Conservation (phyloP, 352 stramenopile genomes). For the Phytophthora pistaciae region DNA sequence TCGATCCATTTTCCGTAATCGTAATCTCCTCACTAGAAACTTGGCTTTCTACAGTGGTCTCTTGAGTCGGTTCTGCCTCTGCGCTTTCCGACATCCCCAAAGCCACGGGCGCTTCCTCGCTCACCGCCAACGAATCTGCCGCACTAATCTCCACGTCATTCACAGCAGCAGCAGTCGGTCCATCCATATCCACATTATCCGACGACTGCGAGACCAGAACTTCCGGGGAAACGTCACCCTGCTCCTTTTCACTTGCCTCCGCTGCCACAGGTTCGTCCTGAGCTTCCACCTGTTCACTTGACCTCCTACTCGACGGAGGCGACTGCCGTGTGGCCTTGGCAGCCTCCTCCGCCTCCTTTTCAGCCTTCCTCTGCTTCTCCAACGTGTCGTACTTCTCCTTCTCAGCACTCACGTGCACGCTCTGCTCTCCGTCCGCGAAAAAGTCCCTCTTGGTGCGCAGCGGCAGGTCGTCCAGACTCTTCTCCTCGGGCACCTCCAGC, state of each 20-base stretch:
- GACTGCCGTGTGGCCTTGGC: background rate
- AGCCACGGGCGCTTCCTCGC: background rate
- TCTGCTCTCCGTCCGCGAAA: conserved; percentile 34
- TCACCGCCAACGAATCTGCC: background rate
- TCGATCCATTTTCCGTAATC: background rate
- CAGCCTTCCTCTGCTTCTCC: conserved; percentile 25
- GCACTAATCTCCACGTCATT: background rate
- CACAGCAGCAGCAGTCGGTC: background rate
- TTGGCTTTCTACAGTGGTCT: background rate
- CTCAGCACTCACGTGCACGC: conserved; percentile 46
- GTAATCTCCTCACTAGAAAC: background rate
- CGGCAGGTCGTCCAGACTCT: conserved; percentile 26
- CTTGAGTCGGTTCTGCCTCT: background rate
- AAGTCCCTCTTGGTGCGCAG: conserved; percentile 35
- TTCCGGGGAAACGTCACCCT: background rate
- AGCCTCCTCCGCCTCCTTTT: conserved; percentile 22
- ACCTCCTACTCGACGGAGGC: conserved; percentile 19
- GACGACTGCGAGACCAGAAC: background rate
- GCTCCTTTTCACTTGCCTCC: background rate
- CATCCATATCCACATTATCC: conserved; percentile 7
- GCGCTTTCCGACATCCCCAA: background rate
- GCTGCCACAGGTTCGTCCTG: conserved; percentile 5
- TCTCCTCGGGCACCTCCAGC: conserved; percentile 42
- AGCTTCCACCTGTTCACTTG: conserved; percentile 13
- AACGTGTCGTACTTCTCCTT: conserved; percentile 41